These are phyloP conservation scores for Marasmius fiardii DNA, from an alignment of 1,284 basidiomycete species.

Conservation along the genomic window DNA sequence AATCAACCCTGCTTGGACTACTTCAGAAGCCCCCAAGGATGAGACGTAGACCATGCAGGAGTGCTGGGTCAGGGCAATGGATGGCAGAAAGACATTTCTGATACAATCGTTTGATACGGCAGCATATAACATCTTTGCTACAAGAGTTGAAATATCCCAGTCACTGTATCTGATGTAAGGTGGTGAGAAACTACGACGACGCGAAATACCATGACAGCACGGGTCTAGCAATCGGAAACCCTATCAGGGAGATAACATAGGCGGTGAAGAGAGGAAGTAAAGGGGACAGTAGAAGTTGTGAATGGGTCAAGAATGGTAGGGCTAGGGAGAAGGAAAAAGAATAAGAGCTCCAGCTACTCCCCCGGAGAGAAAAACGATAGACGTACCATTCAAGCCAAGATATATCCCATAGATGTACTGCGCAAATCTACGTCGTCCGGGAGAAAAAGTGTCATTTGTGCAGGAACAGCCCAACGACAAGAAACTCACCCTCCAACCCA, in stretches of 20 bases:
- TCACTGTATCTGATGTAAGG: no score
- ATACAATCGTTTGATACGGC: no score
- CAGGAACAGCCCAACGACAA: background rate
- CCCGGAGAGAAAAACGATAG: no score
- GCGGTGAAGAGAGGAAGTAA: conserved; percentile 80
- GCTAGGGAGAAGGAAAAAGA: conserved; percentile 39
- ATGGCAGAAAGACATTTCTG: no score
- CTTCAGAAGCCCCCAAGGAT: no score
- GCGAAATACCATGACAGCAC: conserved; percentile 80
- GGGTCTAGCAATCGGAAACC: conserved; percentile 84
- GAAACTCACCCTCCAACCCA: conserved; percentile 75
- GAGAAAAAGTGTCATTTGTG: background rate
- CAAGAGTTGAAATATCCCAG: no score
- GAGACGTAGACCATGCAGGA: no score
- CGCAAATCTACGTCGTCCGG: conserved; percentile 53
- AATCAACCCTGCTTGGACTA: no score
- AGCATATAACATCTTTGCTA: no score
- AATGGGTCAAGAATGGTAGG: conserved; percentile 86
- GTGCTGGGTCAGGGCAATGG: no score
- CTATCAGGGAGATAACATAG: conserved; percentile 83
- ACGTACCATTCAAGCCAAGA: conserved; percentile 75
- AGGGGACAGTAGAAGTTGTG: conserved; percentile 84
- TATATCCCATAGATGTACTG: conserved; percentile 92
- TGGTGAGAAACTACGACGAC: conserved; percentile 27
- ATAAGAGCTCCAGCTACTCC: no score